Evolutionary conservation across 305 asterid genomes (phyloP), one percentile per base, ranked within the genome.

Genomic region (Fraxinus sp.): DNA sequence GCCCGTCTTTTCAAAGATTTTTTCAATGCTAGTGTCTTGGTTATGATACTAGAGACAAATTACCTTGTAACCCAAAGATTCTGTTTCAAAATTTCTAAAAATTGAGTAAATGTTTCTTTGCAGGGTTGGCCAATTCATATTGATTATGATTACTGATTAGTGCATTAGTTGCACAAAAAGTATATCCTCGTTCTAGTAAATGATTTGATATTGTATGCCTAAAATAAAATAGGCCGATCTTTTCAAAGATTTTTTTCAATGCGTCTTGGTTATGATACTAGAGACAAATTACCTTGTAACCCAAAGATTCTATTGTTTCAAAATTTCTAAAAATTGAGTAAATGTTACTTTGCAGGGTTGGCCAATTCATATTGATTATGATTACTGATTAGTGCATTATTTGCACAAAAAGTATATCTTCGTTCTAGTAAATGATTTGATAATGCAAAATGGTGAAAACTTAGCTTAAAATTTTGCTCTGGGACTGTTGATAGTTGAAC

Each of bases 171-270:
- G 68, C 68, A 57, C 28, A 6, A 57, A 55, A 57, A 18, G 74
- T 13, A 64, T 64, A 11, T 26, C 14, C 10, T 26, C 8, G 35
- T 66, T 66, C n/a, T 66, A 26, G 26, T 57, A 57, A 57, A 57
- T 57, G 68, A 57, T 57, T 57, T 57, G 28, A 7, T 57, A 57
- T 81, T 43, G n/a, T 70, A 71, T 82, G 64, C 57, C 70, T 78
- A 11, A 11, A 68, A 28, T 11, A 30, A 11, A 68, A 4, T 68
- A 22, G 75, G 75, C 7, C 3, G 1, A 68, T 37, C 75, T 68
- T 68, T n/a, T 30, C 75, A 68, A 68, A 68, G 39, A 4, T 11
- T 26, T 66, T 66, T 24, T 22, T 30, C 26, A 7, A 20, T 62
- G 71, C 71, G 30, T 62, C 35, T 5, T 8, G 6, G 14, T 24